phyloP scores from a whole-genome alignment of 441 rosid species.

The Croton setiger region DNA sequence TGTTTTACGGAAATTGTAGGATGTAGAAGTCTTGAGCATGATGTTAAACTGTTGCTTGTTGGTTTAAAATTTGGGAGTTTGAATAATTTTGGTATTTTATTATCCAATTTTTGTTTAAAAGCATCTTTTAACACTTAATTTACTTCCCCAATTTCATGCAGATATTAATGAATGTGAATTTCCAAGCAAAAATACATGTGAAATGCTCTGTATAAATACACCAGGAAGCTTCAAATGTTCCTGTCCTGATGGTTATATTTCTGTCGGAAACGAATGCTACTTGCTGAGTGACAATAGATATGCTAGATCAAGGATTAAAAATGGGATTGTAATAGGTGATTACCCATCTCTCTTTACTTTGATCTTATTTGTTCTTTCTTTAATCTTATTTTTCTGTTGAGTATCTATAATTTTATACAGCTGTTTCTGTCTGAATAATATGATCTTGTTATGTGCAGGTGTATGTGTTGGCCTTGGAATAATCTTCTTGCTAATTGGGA shows the following conservation, averaged over 20 bases:
- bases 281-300: background rate
- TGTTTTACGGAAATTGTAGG: no score
- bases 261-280: background rate
- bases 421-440: no score
- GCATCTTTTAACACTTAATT: no score
- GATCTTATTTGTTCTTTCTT: background rate
- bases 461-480: background rate
- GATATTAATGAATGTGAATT: conserved; percentile 11
- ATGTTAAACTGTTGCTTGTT: no score
- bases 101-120: no score
- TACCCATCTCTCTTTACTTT: background rate
- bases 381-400: background rate
- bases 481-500: background rate
- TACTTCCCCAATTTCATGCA: background rate
- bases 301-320: background rate
- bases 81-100: no score
- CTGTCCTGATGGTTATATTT: conserved; percentile 3
- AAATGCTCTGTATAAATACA: conserved; percentile 3
- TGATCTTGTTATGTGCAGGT: background rate
- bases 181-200: background rate
- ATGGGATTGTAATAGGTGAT: background rate
- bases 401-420: no score
- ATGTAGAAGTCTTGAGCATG: no score
- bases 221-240: conserved; percentile 8
- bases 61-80: no score